Conservation (phyloP, 345 rosid genomes). For the Noccaea bulbosa region DNA sequence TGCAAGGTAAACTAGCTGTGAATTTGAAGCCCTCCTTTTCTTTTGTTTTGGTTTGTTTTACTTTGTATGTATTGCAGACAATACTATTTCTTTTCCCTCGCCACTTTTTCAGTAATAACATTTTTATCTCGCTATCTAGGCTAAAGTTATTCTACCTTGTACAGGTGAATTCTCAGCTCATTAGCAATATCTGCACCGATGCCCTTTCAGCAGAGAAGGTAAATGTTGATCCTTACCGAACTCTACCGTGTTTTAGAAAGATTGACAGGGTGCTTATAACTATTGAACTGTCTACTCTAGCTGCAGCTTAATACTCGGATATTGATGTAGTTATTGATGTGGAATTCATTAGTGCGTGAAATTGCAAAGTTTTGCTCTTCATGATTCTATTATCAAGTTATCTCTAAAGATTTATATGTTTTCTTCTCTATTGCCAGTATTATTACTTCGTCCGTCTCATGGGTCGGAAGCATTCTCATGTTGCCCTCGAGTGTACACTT, state of each 20-base stretch:
- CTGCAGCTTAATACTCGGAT: neutral
- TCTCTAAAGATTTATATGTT: neutral
- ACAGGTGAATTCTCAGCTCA: conserved; percentile 97
- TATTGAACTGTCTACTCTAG: too few species aligned
- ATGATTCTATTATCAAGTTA: neutral
- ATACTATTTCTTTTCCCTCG: neutral
- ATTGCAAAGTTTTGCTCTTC: neutral
- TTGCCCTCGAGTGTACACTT: conserved; percentile 94
- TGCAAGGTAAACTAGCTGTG: conserved; percentile 67
- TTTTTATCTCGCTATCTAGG: neutral
- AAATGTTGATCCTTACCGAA: conserved; percentile 4
- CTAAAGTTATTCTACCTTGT: conserved; percentile 20
- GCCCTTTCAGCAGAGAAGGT: conserved; percentile 99
- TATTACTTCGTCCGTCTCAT: conserved; percentile 95
- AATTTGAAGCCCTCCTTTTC: neutral
- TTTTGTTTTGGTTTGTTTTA: neutral
- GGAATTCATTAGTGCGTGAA: neutral
- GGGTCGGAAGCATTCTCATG: conserved; percentile 97
- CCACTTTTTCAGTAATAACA: conserved; percentile 7
- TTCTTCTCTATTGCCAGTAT: conserved; percentile 56
- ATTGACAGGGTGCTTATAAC: neutral
- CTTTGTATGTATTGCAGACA: neutral
- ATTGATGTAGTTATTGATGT: neutral
- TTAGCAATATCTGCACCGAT: conserved; percentile 95
- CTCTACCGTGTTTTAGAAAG: neutral